Conservation (phyloP, 495 filamentous ascomycete species). For the Annulohypoxylon stygium region DNA sequence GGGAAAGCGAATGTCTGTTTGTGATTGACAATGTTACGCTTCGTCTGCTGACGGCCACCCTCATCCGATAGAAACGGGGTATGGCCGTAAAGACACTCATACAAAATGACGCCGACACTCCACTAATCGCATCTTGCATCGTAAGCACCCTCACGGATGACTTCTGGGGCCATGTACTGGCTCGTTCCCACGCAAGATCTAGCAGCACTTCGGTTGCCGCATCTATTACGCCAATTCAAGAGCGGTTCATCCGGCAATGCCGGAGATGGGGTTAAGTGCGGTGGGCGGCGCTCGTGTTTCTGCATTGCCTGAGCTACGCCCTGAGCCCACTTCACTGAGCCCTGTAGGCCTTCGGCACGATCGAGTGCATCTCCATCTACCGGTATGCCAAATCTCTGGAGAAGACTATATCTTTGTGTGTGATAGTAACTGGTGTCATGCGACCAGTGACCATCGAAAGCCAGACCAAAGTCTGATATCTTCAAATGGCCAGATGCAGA, state of each 20-base stretch:
- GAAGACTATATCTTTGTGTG: slow-evolving; percentile 80
- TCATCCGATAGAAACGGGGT: slow-evolving; percentile 90
- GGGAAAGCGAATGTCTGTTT: slow-evolving; percentile 72
- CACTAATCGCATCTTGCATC: slow-evolving; percentile 97
- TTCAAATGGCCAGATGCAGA: slow-evolving; percentile 89
- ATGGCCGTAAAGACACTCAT: slow-evolving; percentile 91
- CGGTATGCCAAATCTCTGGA: slow-evolving; percentile 78
- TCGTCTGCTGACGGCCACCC: slow-evolving; percentile 76
- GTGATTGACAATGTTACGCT: slow-evolving; percentile 76
- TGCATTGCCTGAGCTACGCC: slow-evolving; percentile 62
- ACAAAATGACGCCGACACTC: slow-evolving; percentile 93
- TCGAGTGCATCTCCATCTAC: slow-evolving; percentile 83
- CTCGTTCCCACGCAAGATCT: slow-evolving; percentile 93
- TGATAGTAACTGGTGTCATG: slow-evolving; percentile 89
- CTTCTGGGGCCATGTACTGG: slow-evolving; percentile 97
- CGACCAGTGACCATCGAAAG: slow-evolving; percentile 94
- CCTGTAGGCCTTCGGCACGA: slow-evolving; percentile 65
- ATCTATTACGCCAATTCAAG: slow-evolving; percentile 82
- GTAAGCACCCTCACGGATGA: slow-evolving; percentile 84
- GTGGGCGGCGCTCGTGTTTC: slow-evolving; percentile 61
- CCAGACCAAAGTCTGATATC: slow-evolving; percentile 94
- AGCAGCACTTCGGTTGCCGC: slow-evolving; percentile 78
- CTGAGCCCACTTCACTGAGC: slow-evolving; percentile 61
- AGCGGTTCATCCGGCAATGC: slow-evolving; percentile 64
- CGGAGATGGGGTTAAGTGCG: slow-evolving; percentile 29